These are phyloP conservation scores for Arthrobotrys sinensis DNA, from an alignment of 2,329 filamentous ascomycete species.

Conservation along the genomic window DNA sequence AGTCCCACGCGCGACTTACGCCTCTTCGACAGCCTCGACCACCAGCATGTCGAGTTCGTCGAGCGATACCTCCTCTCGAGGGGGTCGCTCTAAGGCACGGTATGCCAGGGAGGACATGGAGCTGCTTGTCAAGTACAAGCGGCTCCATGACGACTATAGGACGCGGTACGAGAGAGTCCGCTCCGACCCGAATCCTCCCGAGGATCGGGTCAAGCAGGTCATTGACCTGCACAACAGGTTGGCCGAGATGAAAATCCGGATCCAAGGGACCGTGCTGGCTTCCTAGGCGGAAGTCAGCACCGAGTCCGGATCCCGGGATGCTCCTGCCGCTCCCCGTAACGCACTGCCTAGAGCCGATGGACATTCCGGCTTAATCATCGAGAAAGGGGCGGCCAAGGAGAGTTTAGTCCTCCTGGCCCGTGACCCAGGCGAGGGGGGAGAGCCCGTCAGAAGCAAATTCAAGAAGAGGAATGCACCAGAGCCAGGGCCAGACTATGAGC, in stretches of 20 bases:
- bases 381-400: neutral
- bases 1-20: conserved; percentile 45
- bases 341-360: conserved; percentile 7
- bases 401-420: neutral
- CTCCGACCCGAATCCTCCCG: conserved; percentile 43
- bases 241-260: conserved; percentile 52
- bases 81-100: conserved; percentile 27
- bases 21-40: conserved; percentile 52
- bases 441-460: neutral
- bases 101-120: conserved; percentile 39
- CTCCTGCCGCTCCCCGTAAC: conserved; percentile 15
- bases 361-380: neutral
- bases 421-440: neutral
- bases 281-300: conserved; percentile 43
- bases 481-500: neutral
- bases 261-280: conserved; percentile 52
- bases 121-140: conserved; percentile 48
- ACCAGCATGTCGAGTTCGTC: conserved; percentile 55
- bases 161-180: conserved; percentile 51
- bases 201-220: conserved; percentile 51
- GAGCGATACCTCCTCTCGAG: conserved; percentile 52
- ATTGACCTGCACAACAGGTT: conserved; percentile 54
- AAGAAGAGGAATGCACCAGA: neutral
- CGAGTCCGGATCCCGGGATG: neutral
- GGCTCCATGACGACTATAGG: conserved; percentile 57